Evolutionary conservation across 179 eudicot genomes (phyloP), one percentile per base, ranked within the genome.

Genomic region (Pouteria campechiana): DNA sequence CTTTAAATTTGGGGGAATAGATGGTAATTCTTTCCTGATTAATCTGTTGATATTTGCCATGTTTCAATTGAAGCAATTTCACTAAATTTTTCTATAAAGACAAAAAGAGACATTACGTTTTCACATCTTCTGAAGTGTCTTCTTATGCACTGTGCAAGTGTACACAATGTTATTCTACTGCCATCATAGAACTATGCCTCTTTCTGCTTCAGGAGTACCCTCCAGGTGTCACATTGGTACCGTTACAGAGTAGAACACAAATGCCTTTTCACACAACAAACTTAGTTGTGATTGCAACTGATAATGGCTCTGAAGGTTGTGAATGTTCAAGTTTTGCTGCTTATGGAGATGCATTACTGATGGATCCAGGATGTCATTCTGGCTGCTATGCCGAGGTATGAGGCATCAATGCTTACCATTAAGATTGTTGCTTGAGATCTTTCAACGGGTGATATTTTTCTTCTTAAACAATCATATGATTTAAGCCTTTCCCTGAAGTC

Each of bases 221-320:
- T 54, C 84, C 75, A 23, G 95, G 98, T 34, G 70, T 86, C 38
- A 65, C 59, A 52, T 48, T 90, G 48, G 50, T 86, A 44, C 95
- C 98, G 6, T 81, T 90, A 94, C 55, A 61, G 63, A 90, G 98
- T 61, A 79, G 80, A 71, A 86, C 95, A 11, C 58, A 52, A 19
- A 90, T 72, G 68, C 98, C 98, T 55, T 90, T 69, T 57, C 69
- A 27, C 50, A 86, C 98, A 22, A 86, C 98, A 60, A 90, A 86
- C 62, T 79, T 90, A 78, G 68, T 82, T 52, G 68, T 90, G 46
- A 58, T 86, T 73, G 61, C 76, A 31, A 78, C 98, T 19, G 72
- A 55, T 22, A 58, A 22, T 54, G 52, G 48, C 20, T 34, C 53
- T 32, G 37, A 50, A 42, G 47, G 41, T 42, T 25, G 32, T 16